phyloP scores from a whole-genome alignment of 1,139 yeast species.

The Ogataea hybrid region DNA sequence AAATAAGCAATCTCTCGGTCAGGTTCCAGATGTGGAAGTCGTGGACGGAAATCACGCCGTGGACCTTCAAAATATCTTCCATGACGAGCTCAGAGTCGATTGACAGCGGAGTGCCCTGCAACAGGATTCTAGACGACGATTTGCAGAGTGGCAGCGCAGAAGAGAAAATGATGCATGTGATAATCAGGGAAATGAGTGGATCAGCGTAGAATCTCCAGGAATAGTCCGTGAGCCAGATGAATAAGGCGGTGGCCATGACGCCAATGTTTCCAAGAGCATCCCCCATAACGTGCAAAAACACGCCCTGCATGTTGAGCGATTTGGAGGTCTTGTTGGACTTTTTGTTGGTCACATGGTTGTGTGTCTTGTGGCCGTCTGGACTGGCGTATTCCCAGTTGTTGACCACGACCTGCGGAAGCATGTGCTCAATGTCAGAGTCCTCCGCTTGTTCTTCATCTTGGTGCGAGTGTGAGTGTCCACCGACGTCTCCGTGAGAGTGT shows the following conservation, averaged over 20 bases:
- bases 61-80: slow-evolving; percentile 60
- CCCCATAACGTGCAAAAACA: slow-evolving; percentile 89
- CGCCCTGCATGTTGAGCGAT: slow-evolving; percentile 96
- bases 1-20: slow-evolving; percentile 83
- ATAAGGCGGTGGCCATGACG: slow-evolving; percentile 82
- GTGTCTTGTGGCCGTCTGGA: slow-evolving; percentile 18
- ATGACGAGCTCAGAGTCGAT: slow-evolving; percentile 75
- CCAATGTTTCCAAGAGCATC: slow-evolving; percentile 97
- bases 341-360: slow-evolving; percentile 23
- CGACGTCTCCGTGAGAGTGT: slow-evolving; percentile 41
- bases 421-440: slow-evolving; percentile 30
- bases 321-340: slow-evolving; percentile 36
- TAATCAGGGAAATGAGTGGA: slow-evolving; percentile 80
- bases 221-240: slow-evolving; percentile 91
- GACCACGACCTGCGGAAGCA: slow-evolving; percentile 34
- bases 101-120: slow-evolving; percentile 89
- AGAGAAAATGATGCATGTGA: slow-evolving; percentile 84
- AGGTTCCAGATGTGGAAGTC: slow-evolving; percentile 97
- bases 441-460: slow-evolving; percentile 11
- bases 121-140: slow-evolving; percentile 78
- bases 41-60: slow-evolving; percentile 81
- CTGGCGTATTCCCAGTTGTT: slow-evolving; percentile 16
- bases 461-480: slow-evolving; percentile 7
- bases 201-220: slow-evolving; percentile 87
- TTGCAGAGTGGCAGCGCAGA: slow-evolving; percentile 90